Conservation (phyloP, 2,329 filamentous ascomycete species). For the Tolypocladium amazonense region DNA sequence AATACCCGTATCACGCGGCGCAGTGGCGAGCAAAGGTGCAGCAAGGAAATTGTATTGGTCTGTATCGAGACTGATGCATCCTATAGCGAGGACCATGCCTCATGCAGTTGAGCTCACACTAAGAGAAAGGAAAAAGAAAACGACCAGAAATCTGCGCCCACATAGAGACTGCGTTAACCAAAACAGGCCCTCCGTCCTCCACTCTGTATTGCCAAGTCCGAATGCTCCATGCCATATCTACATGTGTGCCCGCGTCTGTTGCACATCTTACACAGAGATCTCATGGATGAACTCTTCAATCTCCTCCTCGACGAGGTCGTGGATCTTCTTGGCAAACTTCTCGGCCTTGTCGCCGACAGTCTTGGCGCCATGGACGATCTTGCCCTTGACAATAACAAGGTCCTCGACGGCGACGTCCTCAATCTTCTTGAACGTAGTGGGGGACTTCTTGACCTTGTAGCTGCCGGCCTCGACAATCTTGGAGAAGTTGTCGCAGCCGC, state of each 20-base stretch:
- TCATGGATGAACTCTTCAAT: conserved; percentile 49
- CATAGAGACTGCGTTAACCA: neutral
- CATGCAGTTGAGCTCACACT: conserved; percentile 3
- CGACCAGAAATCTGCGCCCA: conserved; percentile 3
- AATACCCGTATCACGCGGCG: neutral
- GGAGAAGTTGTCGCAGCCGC: conserved; percentile 83
- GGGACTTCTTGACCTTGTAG: conserved; percentile 47
- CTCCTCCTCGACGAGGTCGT: conserved; percentile 51
- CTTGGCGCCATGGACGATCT: conserved; percentile 44
- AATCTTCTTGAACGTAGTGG: conserved; percentile 43
- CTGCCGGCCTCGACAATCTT: conserved; percentile 66
- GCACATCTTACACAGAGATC: conserved; percentile 3
- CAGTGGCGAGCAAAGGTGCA: neutral
- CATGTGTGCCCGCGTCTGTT: neutral
- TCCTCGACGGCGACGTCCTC: conserved; percentile 50
- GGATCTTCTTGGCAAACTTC: conserved; percentile 53
- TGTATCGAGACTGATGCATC: conserved; percentile 5
- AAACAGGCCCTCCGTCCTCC: neutral
- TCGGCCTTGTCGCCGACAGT: conserved; percentile 44
- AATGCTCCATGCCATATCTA: neutral
- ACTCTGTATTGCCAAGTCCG: neutral
- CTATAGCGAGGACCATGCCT: conserved; percentile 1
- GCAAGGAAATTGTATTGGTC: conserved; percentile 5
- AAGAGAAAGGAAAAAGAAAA: conserved; percentile 1
- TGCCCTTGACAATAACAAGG: conserved; percentile 46